These are phyloP conservation scores for Rhododendron simsii DNA, from an alignment of 148 eudicot species.

Conservation along the genomic window DNA sequence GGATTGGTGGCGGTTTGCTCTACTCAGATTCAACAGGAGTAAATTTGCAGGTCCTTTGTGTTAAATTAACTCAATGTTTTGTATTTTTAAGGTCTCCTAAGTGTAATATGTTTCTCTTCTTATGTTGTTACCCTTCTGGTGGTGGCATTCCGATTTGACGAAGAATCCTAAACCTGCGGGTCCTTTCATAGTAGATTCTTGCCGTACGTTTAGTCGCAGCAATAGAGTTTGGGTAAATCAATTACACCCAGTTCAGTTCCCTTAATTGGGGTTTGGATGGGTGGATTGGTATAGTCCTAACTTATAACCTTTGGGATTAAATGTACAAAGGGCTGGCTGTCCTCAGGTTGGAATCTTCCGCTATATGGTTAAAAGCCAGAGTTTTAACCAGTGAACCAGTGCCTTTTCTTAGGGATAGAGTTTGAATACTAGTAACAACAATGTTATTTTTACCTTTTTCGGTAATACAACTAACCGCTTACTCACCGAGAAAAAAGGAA, in stretches of 20 bases:
- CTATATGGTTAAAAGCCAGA: background rate
- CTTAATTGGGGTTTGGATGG: background rate
- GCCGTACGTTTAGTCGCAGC: background rate
- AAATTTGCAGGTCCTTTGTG: slow-evolving; percentile 73
- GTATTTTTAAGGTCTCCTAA: slow-evolving; percentile 2
- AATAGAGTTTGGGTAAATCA: background rate
- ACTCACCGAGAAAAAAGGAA: background rate
- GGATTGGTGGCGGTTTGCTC: slow-evolving; percentile 82
- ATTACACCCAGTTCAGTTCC: background rate
- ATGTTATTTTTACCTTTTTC: background rate
- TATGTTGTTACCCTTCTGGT: background rate
- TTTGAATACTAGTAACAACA: background rate
- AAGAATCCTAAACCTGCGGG: background rate
- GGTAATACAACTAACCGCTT: background rate
- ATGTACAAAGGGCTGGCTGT: background rate
- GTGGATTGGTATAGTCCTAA: background rate
- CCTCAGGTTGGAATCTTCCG: background rate
- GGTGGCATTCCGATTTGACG: background rate
- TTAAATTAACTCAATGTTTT: background rate
- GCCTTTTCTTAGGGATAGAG: background rate
- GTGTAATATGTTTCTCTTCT: background rate
- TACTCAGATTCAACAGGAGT: slow-evolving; percentile 81
- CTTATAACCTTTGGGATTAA: background rate
- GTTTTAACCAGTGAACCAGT: background rate
- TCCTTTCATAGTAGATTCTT: background rate